phyloP scores from a whole-genome alignment of 2,329 filamentous ascomycete species.

The Sporothrix curviconia region DNA sequence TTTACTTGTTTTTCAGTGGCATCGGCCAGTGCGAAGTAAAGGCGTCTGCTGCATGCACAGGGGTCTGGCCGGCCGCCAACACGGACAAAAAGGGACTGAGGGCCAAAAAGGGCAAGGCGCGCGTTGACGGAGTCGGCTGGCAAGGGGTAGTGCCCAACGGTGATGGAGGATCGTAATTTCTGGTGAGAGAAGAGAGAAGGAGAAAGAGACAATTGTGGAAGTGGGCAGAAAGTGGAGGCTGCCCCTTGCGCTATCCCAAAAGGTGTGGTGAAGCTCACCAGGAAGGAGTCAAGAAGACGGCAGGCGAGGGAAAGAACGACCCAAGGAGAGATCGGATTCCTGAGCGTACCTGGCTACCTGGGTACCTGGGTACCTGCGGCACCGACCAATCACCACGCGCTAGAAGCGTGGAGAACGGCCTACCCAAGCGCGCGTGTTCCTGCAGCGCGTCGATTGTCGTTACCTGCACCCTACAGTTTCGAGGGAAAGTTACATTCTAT shows the following conservation, averaged over 20 bases:
- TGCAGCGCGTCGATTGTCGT: too few relatives aligned
- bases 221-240: background rate
- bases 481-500: too few relatives aligned
- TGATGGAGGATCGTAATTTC: background rate
- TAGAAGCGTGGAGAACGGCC: background rate
- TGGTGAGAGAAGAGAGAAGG: background rate
- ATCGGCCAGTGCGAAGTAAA: too few relatives aligned
- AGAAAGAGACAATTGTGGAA: background rate
- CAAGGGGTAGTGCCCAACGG: background rate
- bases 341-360: background rate
- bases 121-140: slow-evolving; percentile 2
- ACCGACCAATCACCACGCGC: slow-evolving; percentile 9
- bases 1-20: too few relatives aligned
- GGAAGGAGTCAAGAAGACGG: too few relatives aligned
- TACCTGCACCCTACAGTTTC: too few relatives aligned
- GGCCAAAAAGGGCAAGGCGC: background rate
- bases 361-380: background rate
- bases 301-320: background rate
- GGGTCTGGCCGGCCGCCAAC: background rate
- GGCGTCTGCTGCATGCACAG: background rate
- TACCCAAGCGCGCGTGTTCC: too few relatives aligned
- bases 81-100: background rate
- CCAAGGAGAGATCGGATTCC: background rate
- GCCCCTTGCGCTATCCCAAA: slow-evolving; percentile 9
- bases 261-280: background rate